Evolutionary conservation across 2,329 filamentous ascomycete species (phyloP).

Genomic region (Trichophyton verrucosum): DNA sequence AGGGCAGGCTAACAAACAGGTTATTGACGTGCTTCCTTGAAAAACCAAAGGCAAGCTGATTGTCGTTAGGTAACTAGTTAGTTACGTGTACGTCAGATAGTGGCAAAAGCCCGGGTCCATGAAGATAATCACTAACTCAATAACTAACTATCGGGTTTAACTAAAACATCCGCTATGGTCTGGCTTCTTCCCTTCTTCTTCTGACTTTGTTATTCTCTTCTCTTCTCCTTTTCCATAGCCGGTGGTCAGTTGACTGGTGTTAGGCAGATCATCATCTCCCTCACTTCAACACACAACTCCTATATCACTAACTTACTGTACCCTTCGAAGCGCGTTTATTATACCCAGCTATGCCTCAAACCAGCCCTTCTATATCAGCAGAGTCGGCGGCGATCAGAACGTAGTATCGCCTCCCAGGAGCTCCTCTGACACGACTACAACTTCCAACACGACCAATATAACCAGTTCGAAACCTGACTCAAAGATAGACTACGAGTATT

Average conservation of each 20-base stretch:
- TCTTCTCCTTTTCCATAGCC: no score
- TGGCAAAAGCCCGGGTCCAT: no score
- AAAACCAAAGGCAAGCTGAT: no score
- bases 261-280: neutral
- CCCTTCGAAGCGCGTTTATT: neutral
- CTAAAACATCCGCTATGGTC: no score
- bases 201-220: no score
- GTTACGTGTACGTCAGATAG: no score
- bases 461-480: neutral
- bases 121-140: no score
- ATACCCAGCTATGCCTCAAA: neutral
- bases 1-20: neutral
- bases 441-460: neutral
- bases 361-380: neutral
- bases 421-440: neutral
- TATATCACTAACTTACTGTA: neutral
- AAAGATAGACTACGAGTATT: neutral
- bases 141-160: no score
- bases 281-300: neutral
- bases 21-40: no score
- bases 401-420: neutral
- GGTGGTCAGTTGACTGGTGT: no score
- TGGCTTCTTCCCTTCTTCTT: no score
- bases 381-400: neutral
- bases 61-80: no score